Conservation (phyloP, 2,329 filamentous ascomycete genomes). For the Diplodia intermedia region DNA sequence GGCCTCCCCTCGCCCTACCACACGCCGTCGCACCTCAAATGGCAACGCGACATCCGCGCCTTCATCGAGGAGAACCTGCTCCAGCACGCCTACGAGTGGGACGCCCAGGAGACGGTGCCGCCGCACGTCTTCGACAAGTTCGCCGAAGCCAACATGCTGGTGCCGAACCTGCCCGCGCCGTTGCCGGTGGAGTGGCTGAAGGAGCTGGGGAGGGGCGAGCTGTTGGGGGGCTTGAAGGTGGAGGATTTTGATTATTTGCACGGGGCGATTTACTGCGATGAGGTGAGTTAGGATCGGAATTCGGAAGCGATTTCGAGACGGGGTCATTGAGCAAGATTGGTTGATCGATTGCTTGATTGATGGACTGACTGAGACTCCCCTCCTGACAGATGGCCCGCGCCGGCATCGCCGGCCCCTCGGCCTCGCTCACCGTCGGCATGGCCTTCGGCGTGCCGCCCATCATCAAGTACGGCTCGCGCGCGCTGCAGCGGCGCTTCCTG, state of each 20-base stretch:
- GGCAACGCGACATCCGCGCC: conserved; percentile 71
- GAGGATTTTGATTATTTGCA: conserved; percentile 79
- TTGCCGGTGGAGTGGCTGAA: conserved; percentile 73
- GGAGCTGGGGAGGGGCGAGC: conserved; percentile 68
- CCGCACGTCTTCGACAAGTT: conserved; percentile 70
- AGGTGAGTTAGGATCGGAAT: no score
- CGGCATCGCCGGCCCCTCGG: conserved; percentile 68
- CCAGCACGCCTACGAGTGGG: conserved; percentile 72
- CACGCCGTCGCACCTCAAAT: conserved; percentile 67
- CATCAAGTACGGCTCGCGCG: conserved; percentile 68
- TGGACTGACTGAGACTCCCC: background rate
- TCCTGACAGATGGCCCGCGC: conserved; percentile 64
- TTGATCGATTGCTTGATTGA: no score
- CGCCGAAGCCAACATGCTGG: conserved; percentile 69
- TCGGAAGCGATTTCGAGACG: no score
- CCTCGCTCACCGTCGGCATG: conserved; percentile 73
- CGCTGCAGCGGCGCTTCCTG: conserved; percentile 70
- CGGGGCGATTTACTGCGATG: conserved; percentile 72
- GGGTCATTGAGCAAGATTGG: no score
- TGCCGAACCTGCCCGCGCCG: conserved; percentile 73
- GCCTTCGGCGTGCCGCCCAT: conserved; percentile 76
- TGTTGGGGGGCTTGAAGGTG: conserved; percentile 69
- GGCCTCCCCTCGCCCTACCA: conserved; percentile 77
- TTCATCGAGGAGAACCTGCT: conserved; percentile 71
- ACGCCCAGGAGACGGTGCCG: conserved; percentile 68